Conservation (phyloP, 306 rosid species). For the Oxytropis ochrocephala region DNA sequence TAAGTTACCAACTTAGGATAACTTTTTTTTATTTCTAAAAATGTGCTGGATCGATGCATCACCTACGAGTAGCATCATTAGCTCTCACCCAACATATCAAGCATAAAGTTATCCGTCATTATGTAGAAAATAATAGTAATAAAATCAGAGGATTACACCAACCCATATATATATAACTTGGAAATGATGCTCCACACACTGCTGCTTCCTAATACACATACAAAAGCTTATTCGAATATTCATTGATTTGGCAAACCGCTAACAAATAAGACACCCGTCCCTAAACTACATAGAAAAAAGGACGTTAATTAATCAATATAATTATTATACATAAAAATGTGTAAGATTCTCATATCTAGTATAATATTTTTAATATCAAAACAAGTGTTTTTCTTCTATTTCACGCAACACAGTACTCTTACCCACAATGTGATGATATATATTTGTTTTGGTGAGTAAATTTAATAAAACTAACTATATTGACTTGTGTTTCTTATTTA, state of each 20-base stretch:
- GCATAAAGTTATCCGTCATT: slow-evolving; percentile 17
- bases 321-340: not conserved
- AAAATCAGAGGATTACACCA: slow-evolving; percentile 27
- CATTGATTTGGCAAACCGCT: slow-evolving; percentile 18
- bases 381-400: not conserved
- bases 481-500: not conserved
- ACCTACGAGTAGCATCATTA: slow-evolving; percentile 10
- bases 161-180: slow-evolving; percentile 46
- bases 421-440: too few species aligned
- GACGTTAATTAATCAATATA: slow-evolving; percentile 7
- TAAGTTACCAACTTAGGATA: too few species aligned
- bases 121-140: slow-evolving; percentile 7
- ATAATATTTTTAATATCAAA: not conserved
- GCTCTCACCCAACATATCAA: slow-evolving; percentile 26
- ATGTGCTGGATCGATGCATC: slow-evolving; percentile 17
- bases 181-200: slow-evolving; percentile 51
- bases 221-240: slow-evolving; percentile 42
- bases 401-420: not conserved
- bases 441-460: too few species aligned
- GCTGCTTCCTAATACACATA: slow-evolving; percentile 46
- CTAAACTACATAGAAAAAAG: slow-evolving; percentile 12
- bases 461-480: too few species aligned
- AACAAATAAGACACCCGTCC: slow-evolving; percentile 24
- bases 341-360: slow-evolving; percentile 11
- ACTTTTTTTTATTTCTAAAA: too few species aligned